Base-by-base conservation (phyloP, 164 flowering plant genomes). In the Magnolia officinalis region DNA sequence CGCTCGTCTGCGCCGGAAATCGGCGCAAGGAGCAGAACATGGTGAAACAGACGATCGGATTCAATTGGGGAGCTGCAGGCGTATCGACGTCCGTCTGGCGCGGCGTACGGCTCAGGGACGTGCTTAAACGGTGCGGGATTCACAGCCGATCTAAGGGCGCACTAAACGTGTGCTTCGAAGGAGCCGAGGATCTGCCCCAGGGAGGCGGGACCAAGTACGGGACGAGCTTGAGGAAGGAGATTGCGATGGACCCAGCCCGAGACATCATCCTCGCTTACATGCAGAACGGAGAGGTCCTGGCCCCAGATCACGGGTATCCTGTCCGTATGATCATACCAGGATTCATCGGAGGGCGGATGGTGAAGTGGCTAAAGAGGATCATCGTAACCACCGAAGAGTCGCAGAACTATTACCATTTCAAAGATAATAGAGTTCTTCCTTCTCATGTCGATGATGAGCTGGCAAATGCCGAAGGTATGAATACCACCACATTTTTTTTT, bases 171-270 rank as follows among this genome's bases (percentile, higher is more conserved):
- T 96, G 98, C 74, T 96, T 96, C 69, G 98, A 96, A 68, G 98
- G 99, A 1, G 97, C 94, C 0, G 99, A 96, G 84, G 96, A 90
- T 63, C 71, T 95, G 45, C 99, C 99, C 0, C 98, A 97, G 3
- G 99, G 98, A 29, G 98, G 99, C 4, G 98, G 99, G 8, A 90
- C 97, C 74, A 96, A 92, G 83, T 96, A 96, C 72, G 97, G 95
- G 0, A 96, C 99, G 0, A 90, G 97, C 70, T 7, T 96, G 0
- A 80, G 37, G 75, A 85, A 77, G 64, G 97, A 94, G 77, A 1
- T 80, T 0, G 99, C 97, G 0, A 92, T 94, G 97, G 98, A 96
- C 80, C 89, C 92, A 0, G 71, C 96, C 1, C 78, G 97, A 5
- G 99, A 96, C 29, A 88, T 96, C 58, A 83, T 96, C 7, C 13